Evolutionary conservation across 1,284 basidiomycete genomes (phyloP).

Genomic region (Pseudozyma flocculosa): DNA sequence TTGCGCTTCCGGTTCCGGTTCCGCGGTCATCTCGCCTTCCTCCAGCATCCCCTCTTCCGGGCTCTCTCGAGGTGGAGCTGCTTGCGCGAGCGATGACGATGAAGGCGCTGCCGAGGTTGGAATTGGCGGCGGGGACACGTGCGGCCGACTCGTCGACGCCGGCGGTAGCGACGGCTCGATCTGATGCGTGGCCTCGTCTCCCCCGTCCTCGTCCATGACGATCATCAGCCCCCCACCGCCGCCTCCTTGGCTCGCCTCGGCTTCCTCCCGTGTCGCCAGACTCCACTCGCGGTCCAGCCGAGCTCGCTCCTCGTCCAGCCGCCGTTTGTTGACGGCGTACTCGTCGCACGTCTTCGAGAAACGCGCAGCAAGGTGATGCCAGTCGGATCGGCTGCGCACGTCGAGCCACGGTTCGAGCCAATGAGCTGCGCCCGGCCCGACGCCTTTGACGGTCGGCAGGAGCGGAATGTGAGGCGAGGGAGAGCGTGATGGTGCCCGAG

Average conservation of each 20-base stretch:
- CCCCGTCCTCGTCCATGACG: neutral
- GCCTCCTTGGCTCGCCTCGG: too few species aligned
- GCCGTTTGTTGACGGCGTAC: constrained; percentile 8
- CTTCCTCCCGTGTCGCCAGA: constrained; percentile 15
- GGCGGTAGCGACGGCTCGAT: neutral
- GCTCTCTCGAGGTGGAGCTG: neutral
- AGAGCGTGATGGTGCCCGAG: neutral
- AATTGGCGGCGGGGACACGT: too few species aligned
- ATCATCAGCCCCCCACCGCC: neutral
- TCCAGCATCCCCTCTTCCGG: constrained; percentile 6
- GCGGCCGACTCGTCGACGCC: too few species aligned
- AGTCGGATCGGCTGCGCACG: constrained; percentile 23
- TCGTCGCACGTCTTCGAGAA: constrained; percentile 31
- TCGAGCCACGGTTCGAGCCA: constrained; percentile 39
- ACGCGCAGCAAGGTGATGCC: constrained; percentile 29
- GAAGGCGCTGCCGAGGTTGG: too few species aligned
- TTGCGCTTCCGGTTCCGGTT: too few species aligned
- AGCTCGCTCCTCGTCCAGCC: constrained; percentile 20
- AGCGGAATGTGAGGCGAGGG: constrained; percentile 5
- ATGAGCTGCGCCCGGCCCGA: constrained; percentile 30
- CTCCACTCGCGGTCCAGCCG: constrained; percentile 18
- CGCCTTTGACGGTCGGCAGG: constrained; percentile 12
- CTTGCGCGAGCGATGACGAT: neutral
- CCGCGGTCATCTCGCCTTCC: constrained; percentile 39
- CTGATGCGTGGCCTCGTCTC: neutral